Base-by-base conservation (phyloP, 164 flowering plant genomes). In the Magnolia kwangsiensis region DNA sequence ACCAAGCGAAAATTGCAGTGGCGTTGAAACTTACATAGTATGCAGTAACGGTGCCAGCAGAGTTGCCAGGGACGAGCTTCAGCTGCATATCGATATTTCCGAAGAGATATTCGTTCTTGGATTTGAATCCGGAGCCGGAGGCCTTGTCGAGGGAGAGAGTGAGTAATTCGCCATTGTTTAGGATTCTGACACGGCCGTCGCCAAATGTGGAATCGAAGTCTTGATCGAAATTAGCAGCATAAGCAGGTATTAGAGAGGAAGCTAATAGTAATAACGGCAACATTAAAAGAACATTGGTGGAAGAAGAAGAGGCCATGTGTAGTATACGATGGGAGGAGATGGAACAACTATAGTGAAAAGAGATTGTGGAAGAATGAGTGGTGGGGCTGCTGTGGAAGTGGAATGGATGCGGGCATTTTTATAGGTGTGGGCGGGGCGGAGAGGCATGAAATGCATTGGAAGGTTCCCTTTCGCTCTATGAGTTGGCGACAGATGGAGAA, bases 201-300 rank as follows among this genome's bases (percentile, higher is more conserved):
- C 76, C 76, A 58, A 69, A 74, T 2, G 69, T 74, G 69, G 63
- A 49, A n/a, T 74, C 76, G n/a, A 64, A 74, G 50, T 74, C 29
- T 55, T 27, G 67, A 75, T 75, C 27, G 77, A 85, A 80, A 66
- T 80, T 63, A 14, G 20, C 69, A 49, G 20, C 64, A 37, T 29
- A 61, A 7, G 66, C 75, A 29, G 8, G 18, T 16, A 31, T 68
- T 16, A 31, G 7, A 31, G 37, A 5, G 71, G 31, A 13, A 11
- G 50, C 71, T 37, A 68, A 68, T 8, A 31, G 11, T 3, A 68
- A 8, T 7, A 68, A 14, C 13, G 49, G 8, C 50, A 68, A 4
- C 8, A 18, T 37, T 29, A 45, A 8, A 37, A 27, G 49, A 31
- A 19, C 3, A 68, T 10, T 13, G 16, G 19, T 24, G 37, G 50